A percentile compares a stretch with the other conserved stretches of the same genome.
Evolutionary conservation across 2,329 filamentous ascomycete species (phyloP).

Genomic region (Biscogniauxia sp.): DNA sequence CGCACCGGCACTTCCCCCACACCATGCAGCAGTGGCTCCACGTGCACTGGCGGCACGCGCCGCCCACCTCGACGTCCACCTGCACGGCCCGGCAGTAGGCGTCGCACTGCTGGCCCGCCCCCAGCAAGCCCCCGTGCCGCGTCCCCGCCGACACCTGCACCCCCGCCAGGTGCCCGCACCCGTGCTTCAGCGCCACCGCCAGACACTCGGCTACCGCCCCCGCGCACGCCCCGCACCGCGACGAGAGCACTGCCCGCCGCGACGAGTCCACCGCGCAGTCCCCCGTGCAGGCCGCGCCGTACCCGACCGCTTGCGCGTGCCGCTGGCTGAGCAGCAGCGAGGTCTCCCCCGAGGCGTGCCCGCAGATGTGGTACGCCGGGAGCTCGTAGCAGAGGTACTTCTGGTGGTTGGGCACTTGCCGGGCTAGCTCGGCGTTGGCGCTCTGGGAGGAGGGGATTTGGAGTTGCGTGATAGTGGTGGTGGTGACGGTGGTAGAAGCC

Average conservation of each 20-base stretch:
- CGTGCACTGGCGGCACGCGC: slow-evolving; percentile 1
- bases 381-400: neutral
- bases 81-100: neutral
- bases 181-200: neutral
- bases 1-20: neutral
- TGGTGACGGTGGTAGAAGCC: no score
- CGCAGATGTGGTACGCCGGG: neutral
- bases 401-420: neutral
- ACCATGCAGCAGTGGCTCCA: slow-evolving; percentile 1
- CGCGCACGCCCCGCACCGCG: neutral
- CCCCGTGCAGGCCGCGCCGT: neutral
- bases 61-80: neutral
- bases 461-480: neutral
- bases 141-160: neutral
- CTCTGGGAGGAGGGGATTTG: neutral
- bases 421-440: neutral
- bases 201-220: neutral
- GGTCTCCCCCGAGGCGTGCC: neutral
- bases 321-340: neutral
- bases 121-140: neutral
- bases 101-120: neutral
- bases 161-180: slow-evolving; percentile 1
- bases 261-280: neutral
- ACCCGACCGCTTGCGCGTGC: neutral
- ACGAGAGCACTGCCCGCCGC: neutral